These are phyloP conservation scores for Colletotrichum karsti DNA, from an alignment of 2,329 filamentous ascomycete species.

Conservation along the genomic window DNA sequence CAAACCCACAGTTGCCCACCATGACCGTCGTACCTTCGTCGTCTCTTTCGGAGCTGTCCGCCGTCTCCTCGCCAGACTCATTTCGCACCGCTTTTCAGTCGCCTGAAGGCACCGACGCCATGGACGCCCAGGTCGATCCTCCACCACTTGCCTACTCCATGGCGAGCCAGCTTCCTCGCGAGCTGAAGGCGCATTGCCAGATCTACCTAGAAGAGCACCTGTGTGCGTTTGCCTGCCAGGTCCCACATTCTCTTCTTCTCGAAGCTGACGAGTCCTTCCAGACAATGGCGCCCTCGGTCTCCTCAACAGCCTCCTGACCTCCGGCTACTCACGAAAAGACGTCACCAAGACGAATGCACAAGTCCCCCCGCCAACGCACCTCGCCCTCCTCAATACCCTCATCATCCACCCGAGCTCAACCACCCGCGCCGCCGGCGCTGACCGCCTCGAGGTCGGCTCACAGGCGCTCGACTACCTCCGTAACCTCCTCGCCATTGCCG, in stretches of 20 bases:
- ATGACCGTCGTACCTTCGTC: background rate
- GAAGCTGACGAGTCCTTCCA: background rate
- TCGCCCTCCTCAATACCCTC: slow-evolving; percentile 83
- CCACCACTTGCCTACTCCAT: background rate
- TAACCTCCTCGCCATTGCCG: slow-evolving; percentile 70
- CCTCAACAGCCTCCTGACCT: slow-evolving; percentile 63
- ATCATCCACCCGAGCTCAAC: slow-evolving; percentile 83
- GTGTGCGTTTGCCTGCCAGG: slow-evolving; percentile 53
- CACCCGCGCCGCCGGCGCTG: slow-evolving; percentile 70
- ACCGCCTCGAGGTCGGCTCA: slow-evolving; percentile 70
- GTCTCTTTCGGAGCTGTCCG: slow-evolving; percentile 2
- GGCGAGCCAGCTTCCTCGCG: slow-evolving; percentile 64
- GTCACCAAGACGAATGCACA: slow-evolving; percentile 55
- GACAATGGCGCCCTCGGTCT: slow-evolving; percentile 25
- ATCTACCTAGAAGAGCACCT: slow-evolving; percentile 81
- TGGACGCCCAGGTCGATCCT: background rate
- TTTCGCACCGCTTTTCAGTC: slow-evolving; percentile 23
- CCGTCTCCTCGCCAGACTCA: slow-evolving; percentile 14
- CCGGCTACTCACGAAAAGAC: slow-evolving; percentile 50
- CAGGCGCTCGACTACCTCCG: slow-evolving; percentile 76
- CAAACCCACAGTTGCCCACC: slow-evolving; percentile 4
- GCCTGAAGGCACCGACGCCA: background rate
- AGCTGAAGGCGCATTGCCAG: slow-evolving; percentile 71
- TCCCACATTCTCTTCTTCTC: background rate
- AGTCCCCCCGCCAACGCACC: slow-evolving; percentile 75